Evolutionary conservation across 257 asterid species (phyloP).

Genomic region (Nicotiana knightiana): DNA sequence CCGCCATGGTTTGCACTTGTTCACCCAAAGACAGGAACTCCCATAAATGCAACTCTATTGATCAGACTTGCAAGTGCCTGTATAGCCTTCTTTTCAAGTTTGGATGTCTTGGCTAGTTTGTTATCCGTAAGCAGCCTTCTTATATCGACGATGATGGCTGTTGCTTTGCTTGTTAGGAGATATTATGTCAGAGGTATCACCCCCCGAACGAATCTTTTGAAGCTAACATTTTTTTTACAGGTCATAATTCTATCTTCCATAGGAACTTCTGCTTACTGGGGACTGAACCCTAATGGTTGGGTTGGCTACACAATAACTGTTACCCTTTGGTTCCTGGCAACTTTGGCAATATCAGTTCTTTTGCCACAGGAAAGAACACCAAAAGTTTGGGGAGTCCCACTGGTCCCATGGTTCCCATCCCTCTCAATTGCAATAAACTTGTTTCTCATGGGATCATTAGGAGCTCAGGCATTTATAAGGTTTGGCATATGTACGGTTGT

Average conservation of each 20-base stretch:
- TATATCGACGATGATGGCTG: slow-evolving; percentile 56
- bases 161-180: slow-evolving; percentile 50
- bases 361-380: slow-evolving; percentile 44
- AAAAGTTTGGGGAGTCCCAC: slow-evolving; percentile 55
- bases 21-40: slow-evolving; percentile 60
- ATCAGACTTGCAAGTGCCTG: slow-evolving; percentile 35
- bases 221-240: slow-evolving; percentile 22
- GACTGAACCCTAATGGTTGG: slow-evolving; percentile 40
- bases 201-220: slow-evolving; percentile 23
- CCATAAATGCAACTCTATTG: slow-evolving; percentile 48
- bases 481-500: slow-evolving; percentile 37
- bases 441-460: slow-evolving; percentile 64
- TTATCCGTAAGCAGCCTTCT: slow-evolving; percentile 46
- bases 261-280: slow-evolving; percentile 58
- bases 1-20: slow-evolving; percentile 62
- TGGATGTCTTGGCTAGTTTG: slow-evolving; percentile 36
- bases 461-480: slow-evolving; percentile 41
- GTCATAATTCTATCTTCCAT: slow-evolving; percentile 43
- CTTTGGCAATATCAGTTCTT: slow-evolving; percentile 35
- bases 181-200: slow-evolving; percentile 40
- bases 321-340: slow-evolving; percentile 46
- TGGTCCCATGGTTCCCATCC: slow-evolving; percentile 64
- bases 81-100: slow-evolving; percentile 45
- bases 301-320: slow-evolving; percentile 35
- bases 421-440: slow-evolving; percentile 45